Conservation (phyloP, 768 basidiomycete species). For the Artomyces pyxidatus region DNA sequence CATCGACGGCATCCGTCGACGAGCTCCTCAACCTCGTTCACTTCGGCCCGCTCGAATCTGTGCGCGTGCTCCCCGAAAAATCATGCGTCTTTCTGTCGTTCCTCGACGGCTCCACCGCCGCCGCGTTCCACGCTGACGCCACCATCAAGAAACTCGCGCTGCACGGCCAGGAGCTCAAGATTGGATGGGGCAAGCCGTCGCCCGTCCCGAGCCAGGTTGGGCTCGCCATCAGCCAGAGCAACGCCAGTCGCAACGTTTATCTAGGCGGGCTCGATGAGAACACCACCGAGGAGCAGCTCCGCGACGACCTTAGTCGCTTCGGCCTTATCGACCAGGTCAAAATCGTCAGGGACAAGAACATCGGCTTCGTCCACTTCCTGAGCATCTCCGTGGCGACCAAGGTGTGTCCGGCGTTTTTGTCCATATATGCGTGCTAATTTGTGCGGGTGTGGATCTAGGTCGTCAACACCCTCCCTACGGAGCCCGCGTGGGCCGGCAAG, state of each 20-base stretch:
- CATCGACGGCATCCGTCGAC: slow-evolving; percentile 91
- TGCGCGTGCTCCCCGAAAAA: slow-evolving; percentile 93
- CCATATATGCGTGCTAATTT: background rate
- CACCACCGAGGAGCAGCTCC: slow-evolving; percentile 84
- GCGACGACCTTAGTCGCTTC: slow-evolving; percentile 88
- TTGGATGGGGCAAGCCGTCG: slow-evolving; percentile 96
- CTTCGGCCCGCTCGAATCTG: slow-evolving; percentile 92
- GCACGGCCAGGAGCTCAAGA: slow-evolving; percentile 94
- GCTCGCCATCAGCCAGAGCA: slow-evolving; percentile 83
- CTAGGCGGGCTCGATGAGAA: slow-evolving; percentile 87
- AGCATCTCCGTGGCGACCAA: slow-evolving; percentile 93
- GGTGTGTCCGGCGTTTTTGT: slow-evolving; percentile 35
- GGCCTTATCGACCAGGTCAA: slow-evolving; percentile 99
- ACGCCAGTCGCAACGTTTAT: slow-evolving; percentile 94
- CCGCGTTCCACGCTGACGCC: slow-evolving; percentile 96
- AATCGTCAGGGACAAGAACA: slow-evolving; percentile 98
- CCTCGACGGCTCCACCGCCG: slow-evolving; percentile 87
- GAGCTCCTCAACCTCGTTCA: slow-evolving; percentile 97
- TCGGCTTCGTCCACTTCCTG: slow-evolving; percentile 97
- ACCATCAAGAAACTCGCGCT: slow-evolving; percentile 88
- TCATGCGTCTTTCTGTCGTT: slow-evolving; percentile 98
- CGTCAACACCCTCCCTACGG: slow-evolving; percentile 85
- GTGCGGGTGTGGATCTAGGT: slow-evolving; percentile 43
- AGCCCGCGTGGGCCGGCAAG: slow-evolving; percentile 91
- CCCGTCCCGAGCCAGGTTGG: slow-evolving; percentile 82